A percentile compares a stretch with the other conserved stretches of the same genome.
phyloP scores from a whole-genome alignment of 805 yeast species.

The Metschnikowia sp. region DNA sequence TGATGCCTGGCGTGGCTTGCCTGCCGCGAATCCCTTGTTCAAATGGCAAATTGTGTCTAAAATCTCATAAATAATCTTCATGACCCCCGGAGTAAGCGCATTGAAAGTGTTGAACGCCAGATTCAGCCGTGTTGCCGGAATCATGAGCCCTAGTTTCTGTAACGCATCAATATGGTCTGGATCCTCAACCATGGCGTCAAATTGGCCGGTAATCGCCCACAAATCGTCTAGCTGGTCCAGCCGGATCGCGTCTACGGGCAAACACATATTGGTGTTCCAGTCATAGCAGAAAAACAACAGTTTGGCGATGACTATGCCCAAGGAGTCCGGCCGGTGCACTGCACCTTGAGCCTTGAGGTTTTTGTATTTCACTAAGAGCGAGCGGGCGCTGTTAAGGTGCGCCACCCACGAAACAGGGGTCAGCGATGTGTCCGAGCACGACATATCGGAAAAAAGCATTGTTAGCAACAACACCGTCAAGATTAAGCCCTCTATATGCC shows the following conservation, averaged over 20 bases:
- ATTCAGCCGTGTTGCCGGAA: slow-evolving; percentile 12
- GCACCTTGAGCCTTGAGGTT: slow-evolving; percentile 13
- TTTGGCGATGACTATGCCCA: slow-evolving; percentile 18
- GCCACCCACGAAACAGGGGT: slow-evolving; percentile 22
- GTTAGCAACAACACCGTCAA: slow-evolving; percentile 26
- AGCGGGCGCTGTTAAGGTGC: slow-evolving; percentile 27
- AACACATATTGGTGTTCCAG: slow-evolving; percentile 17
- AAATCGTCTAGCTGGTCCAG: slow-evolving; percentile 11
- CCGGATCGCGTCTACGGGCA: slow-evolving; percentile 10
- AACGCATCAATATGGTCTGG: slow-evolving; percentile 10
- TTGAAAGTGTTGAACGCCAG: slow-evolving; percentile 16
- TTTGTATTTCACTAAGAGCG: slow-evolving; percentile 22
- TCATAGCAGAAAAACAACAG: slow-evolving; percentile 19
- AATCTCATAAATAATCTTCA: slow-evolving; percentile 10
- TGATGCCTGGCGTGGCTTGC: slow-evolving; percentile 8
- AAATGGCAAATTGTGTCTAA: slow-evolving; percentile 9
- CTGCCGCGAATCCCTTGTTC: slow-evolving; percentile 3
- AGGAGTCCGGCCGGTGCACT: slow-evolving; percentile 15
- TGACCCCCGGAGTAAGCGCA: slow-evolving; percentile 13
- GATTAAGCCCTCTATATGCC: slow-evolving; percentile 25
- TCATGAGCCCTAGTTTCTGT: slow-evolving; percentile 11
- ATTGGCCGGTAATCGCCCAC: slow-evolving; percentile 5
- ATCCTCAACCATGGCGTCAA: slow-evolving; percentile 9
- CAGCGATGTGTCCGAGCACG: slow-evolving; percentile 12
- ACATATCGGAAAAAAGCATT: slow-evolving; percentile 22